Conservation (phyloP, 495 filamentous ascomycete genomes). For the Trichoderma asperelloides region DNA sequence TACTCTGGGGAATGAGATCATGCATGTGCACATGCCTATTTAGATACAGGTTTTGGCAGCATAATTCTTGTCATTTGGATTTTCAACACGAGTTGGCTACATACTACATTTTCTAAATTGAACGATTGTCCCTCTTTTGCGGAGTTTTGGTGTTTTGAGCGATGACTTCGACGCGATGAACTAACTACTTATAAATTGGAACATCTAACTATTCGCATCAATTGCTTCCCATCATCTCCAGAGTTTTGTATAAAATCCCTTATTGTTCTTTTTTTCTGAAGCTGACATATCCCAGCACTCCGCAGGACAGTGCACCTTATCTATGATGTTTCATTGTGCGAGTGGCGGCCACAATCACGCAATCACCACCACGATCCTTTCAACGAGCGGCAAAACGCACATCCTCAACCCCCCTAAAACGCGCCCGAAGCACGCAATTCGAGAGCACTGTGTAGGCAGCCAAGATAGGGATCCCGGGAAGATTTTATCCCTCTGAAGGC, state of each 20-base stretch:
- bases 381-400: neutral
- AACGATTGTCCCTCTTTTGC: neutral
- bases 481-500: neutral
- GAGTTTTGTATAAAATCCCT: neutral
- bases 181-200: too few species aligned
- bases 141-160: neutral
- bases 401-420: neutral
- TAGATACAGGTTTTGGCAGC: neutral
- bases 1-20: neutral
- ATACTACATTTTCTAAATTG: neutral
- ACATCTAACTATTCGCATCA: too few species aligned
- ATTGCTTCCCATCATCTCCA: too few species aligned
- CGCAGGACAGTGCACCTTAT: neutral
- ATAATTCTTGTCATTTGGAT: neutral
- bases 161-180: too few species aligned
- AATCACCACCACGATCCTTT: neutral
- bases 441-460: neutral
- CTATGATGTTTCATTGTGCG: neutral
- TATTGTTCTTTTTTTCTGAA: neutral
- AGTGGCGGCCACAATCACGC: neutral
- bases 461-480: neutral
- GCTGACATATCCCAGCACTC: neutral
- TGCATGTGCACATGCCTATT: neutral
- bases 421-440: slow-evolving; percentile 1
- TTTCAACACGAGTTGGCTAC: neutral